Conservation (phyloP, 202 grass and related monocot species). For the Setaria italica region DNA sequence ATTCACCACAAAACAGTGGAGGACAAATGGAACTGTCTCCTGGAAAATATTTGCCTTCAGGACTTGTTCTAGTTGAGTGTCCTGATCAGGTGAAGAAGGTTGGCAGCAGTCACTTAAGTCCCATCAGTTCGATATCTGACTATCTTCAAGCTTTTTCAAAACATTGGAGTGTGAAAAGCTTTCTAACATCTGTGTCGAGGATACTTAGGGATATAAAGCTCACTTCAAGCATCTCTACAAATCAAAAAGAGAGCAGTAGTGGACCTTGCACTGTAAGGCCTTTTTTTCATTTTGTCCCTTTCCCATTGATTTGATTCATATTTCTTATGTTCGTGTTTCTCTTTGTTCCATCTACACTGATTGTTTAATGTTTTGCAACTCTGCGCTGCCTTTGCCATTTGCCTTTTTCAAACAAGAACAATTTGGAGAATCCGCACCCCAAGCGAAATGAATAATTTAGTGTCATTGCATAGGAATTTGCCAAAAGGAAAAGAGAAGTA, state of each 20-base stretch:
- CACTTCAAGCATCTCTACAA: conserved; percentile 65
- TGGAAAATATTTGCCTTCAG: conserved; percentile 78
- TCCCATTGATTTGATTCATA: conserved; percentile 23
- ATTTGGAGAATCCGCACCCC: neutral
- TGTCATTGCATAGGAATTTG: neutral
- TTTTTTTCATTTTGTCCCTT: conserved; percentile 28
- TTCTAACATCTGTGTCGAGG: conserved; percentile 70
- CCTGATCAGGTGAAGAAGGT: conserved; percentile 94
- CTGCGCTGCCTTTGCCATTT: neutral
- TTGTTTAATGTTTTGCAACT: conserved; percentile 2
- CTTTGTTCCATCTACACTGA: conserved; percentile 4
- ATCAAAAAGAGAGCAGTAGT: conserved; percentile 88
- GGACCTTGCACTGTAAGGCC: conserved; percentile 81
- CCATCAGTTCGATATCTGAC: conserved; percentile 75
- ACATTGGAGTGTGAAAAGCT: conserved; percentile 81
- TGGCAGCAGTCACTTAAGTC: conserved; percentile 54
- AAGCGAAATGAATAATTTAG: neutral
- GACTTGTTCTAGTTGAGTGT: conserved; percentile 83
- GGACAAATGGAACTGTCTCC: conserved; percentile 75
- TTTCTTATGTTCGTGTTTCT: conserved; percentile 2
- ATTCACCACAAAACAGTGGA: conserved; percentile 69
- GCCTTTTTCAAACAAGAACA: neutral
- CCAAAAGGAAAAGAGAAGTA: neutral
- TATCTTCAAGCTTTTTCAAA: conserved; percentile 86
- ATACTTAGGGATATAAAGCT: conserved; percentile 87